Percentiles rank a stretch among this genome's conserved stretches.
phyloP scores from a whole-genome alignment of 2,329 filamentous ascomycete genomes.

The Elsinoe necatrix region DNA sequence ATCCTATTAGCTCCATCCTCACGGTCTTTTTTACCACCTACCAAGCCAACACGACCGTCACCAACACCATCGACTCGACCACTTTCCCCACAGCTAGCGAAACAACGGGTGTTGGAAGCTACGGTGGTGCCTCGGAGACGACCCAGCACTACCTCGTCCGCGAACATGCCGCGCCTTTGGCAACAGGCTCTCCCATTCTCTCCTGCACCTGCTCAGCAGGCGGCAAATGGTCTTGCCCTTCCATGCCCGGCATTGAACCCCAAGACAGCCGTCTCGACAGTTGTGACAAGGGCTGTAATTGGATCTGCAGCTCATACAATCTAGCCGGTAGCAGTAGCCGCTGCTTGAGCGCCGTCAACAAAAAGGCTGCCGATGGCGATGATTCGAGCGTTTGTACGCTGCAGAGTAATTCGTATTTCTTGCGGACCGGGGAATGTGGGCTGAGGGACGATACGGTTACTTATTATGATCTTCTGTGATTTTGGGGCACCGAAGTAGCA shows the following conservation, averaged over 20 bases:
- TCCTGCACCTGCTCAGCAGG: neutral
- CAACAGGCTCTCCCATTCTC: neutral
- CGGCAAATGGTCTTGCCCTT: neutral
- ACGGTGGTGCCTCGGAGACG: neutral
- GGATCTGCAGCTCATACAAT: neutral
- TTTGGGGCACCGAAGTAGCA: neutral
- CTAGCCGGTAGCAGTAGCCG: no score
- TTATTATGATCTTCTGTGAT: neutral
- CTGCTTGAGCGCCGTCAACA: neutral
- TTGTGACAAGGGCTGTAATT: neutral
- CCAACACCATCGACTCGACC: neutral
- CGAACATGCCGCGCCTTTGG: neutral
- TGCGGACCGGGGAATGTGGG: neutral
- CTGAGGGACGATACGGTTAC: neutral
- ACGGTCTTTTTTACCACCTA: neutral
- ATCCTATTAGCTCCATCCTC: neutral
- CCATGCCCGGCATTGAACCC: neutral
- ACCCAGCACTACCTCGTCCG: neutral
- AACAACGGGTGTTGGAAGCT: neutral
- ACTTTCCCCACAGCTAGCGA: neutral
- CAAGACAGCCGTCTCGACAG: no score
- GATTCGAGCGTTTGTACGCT: neutral
- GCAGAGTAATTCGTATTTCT: neutral
- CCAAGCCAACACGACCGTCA: neutral
- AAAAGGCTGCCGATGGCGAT: neutral